phyloP scores from a whole-genome alignment of 176 grass and related monocot species.

The Saccharum officinarum region DNA sequence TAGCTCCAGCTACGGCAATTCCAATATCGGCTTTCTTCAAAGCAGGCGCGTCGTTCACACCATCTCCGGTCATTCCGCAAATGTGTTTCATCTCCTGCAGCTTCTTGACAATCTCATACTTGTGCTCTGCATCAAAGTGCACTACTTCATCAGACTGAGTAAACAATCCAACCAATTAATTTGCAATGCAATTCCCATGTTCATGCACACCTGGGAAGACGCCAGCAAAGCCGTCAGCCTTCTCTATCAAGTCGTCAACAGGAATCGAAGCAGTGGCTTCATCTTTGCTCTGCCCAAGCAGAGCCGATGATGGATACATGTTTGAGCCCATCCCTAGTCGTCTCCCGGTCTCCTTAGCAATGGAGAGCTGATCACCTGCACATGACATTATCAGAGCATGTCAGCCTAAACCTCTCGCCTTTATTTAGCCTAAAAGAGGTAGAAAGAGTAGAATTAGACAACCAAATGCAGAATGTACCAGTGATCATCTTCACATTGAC shows the following conservation, averaged over 20 bases:
- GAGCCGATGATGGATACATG: slow-evolving; percentile 92
- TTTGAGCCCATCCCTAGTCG: slow-evolving; percentile 96
- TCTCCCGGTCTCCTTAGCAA: slow-evolving; percentile 92
- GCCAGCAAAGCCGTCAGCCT: slow-evolving; percentile 94
- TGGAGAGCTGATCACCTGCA: slow-evolving; percentile 88
- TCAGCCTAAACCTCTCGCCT: background rate
- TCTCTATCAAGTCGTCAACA: slow-evolving; percentile 79
- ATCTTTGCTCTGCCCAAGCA: slow-evolving; percentile 68
- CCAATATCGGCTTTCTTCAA: slow-evolving; percentile 96
- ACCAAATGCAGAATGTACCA: slow-evolving; percentile 34
- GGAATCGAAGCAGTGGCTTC: slow-evolving; percentile 60
- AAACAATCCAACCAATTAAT: too few species aligned
- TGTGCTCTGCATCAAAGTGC: slow-evolving; percentile 51
- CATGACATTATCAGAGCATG: background rate
- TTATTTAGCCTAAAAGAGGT: background rate
- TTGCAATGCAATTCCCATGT: too few species aligned
- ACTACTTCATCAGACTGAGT: too few species aligned
- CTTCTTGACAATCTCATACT: slow-evolving; percentile 94
- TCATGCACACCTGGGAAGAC: slow-evolving; percentile 57
- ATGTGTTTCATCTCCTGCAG: slow-evolving; percentile 92
- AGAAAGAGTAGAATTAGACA: background rate
- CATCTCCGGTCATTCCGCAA: slow-evolving; percentile 96
- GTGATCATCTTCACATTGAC: slow-evolving; percentile 99
- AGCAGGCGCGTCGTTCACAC: slow-evolving; percentile 94
- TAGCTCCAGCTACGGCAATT: slow-evolving; percentile 86